phyloP scores from a whole-genome alignment of 2,329 filamentous ascomycete genomes.

The Xylaria sp. region DNA sequence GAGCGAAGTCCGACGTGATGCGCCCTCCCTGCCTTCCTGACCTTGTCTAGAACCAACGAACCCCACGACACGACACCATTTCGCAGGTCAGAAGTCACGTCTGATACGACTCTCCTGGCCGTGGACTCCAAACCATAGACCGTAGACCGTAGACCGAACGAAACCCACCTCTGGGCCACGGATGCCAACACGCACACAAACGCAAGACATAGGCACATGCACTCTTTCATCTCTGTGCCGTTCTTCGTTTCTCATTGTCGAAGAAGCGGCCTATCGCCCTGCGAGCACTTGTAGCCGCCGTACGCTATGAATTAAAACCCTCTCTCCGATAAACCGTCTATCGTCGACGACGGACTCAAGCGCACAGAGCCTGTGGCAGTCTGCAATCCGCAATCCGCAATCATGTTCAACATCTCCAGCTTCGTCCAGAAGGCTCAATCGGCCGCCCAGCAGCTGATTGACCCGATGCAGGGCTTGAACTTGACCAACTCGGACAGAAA shows the following conservation, averaged over 20 bases:
- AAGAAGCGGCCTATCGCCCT: conserved; percentile 14
- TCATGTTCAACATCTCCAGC: conserved; percentile 74
- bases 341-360: conserved; percentile 44
- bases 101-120: conserved; percentile 21
- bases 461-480: conserved; percentile 81
- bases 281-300: conserved; percentile 7
- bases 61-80: conserved; percentile 27
- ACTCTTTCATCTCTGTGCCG: conserved; percentile 20
- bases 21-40: conserved; percentile 15
- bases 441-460: conserved; percentile 85
- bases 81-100: conserved; percentile 12
- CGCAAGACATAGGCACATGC: conserved; percentile 24
- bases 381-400: conserved; percentile 53
- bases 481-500: conserved; percentile 79
- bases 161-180: background rate
- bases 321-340: conserved; percentile 21
- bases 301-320: conserved; percentile 49
- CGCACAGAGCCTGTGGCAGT: conserved; percentile 48
- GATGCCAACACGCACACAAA: conserved; percentile 8
- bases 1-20: conserved; percentile 22
- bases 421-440: conserved; percentile 86
- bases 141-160: background rate
- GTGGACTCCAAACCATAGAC: background rate
- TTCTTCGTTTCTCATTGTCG: background rate
- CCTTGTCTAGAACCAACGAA: conserved; percentile 14